A percentile compares a stretch with the other conserved stretches of the same genome.
These are phyloP conservation scores for Alternaria tenuissima DNA, from an alignment of 2,329 filamentous ascomycete species.

Conservation along the genomic window DNA sequence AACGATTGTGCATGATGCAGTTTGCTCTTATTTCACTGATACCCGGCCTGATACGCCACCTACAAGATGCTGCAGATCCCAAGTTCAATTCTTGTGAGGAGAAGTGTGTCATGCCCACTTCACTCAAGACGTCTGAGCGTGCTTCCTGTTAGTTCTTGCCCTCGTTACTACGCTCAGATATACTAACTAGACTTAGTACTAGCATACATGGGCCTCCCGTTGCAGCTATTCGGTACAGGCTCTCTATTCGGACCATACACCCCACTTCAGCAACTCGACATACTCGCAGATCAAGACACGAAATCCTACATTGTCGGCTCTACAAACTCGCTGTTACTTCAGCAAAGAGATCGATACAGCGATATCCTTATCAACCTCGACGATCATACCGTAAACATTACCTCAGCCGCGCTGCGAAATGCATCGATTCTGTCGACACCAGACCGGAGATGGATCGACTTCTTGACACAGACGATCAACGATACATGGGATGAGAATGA, in stretches of 20 bases:
- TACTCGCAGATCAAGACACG: conserved; percentile 90
- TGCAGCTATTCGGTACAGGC: conserved; percentile 96
- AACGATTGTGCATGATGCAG: conserved; percentile 96
- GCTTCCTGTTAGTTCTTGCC: conserved; percentile 66
- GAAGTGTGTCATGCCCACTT: conserved; percentile 77
- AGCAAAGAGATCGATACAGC: conserved; percentile 94
- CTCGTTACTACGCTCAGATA: neutral
- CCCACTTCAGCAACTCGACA: conserved; percentile 91
- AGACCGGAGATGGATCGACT: conserved; percentile 96
- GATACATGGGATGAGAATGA: conserved; percentile 96
- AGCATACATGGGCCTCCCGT: conserved; percentile 90
- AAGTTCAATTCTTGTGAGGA: conserved; percentile 85
- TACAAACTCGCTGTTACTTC: conserved; percentile 91
- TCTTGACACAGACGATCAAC: conserved; percentile 88
- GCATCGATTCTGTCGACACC: conserved; percentile 83
- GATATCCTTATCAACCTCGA: conserved; percentile 97
- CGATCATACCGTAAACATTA: conserved; percentile 84
- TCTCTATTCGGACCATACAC: conserved; percentile 97
- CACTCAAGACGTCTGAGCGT: conserved; percentile 89
- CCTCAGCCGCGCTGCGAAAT: conserved; percentile 76
- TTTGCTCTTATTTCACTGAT: conserved; percentile 96
- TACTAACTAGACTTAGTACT: conserved; percentile 64
- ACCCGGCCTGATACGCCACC: conserved; percentile 85
- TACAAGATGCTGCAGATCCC: conserved; percentile 97
- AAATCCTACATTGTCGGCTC: conserved; percentile 98